phyloP scores from a whole-genome alignment of 2,329 filamentous ascomycete species.

The Coniochaeta sp. region DNA sequence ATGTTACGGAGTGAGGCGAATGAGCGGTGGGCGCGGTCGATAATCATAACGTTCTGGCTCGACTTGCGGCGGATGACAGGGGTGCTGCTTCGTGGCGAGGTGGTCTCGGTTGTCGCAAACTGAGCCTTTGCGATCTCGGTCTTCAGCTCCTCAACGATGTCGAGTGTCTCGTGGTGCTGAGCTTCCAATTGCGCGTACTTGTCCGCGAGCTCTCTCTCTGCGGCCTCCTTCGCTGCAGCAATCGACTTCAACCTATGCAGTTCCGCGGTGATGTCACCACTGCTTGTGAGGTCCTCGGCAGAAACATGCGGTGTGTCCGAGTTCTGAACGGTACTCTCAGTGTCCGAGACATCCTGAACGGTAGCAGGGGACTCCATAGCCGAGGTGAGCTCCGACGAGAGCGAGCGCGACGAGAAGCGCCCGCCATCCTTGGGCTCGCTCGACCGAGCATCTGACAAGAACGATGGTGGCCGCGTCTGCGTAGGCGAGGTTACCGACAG shows the following conservation, averaged over 20 bases:
- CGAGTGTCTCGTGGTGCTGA: constrained; percentile 73
- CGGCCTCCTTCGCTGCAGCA: constrained; percentile 69
- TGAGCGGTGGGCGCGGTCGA: constrained; percentile 86
- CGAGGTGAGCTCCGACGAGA: constrained; percentile 90
- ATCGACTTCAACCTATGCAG: constrained; percentile 64
- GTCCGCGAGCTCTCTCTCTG: constrained; percentile 63
- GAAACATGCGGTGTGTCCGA: constrained; percentile 14
- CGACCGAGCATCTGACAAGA: constrained; percentile 72
- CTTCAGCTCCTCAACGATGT: constrained; percentile 87
- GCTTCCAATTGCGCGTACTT: constrained; percentile 79
- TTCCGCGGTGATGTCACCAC: constrained; percentile 46
- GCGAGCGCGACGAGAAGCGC: constrained; percentile 73
- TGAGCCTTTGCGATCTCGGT: constrained; percentile 76
- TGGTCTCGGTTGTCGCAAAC: constrained; percentile 41
- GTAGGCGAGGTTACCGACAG: constrained; percentile 44
- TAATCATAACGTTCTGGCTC: constrained; percentile 78
- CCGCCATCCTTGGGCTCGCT: constrained; percentile 61
- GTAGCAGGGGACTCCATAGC: constrained; percentile 69
- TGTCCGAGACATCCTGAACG: constrained; percentile 51
- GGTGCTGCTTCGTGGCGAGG: constrained; percentile 57
- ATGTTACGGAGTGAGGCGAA: constrained; percentile 86
- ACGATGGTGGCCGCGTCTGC: constrained; percentile 63
- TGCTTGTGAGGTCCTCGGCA: constrained; percentile 6
- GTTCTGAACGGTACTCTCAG: constrained; percentile 45
- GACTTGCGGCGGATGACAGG: constrained; percentile 90